Base-by-base conservation (phyloP, 2,329 filamentous ascomycete species). In the Aureobasidium sp. region DNA sequence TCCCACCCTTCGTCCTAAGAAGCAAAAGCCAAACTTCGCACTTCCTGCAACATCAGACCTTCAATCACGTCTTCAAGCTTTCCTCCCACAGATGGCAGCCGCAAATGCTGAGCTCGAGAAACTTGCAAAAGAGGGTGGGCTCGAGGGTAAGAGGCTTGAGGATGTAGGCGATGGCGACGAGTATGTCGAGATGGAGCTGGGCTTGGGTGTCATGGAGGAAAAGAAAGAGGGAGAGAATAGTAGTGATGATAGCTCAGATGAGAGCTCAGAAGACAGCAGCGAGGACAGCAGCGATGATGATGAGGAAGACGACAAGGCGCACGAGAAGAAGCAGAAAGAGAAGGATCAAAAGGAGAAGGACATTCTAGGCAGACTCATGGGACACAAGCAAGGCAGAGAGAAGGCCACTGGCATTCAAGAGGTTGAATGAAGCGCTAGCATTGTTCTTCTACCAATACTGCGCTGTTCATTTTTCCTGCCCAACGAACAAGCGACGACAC, bases 121-220 rank as follows among this genome's bases (percentile, higher is more conserved):
- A 36, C 46, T 64, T 39, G 65, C 59, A 32, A 47, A 64, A 20
- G 65, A 65, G 17, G 70, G 69, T 8, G 52, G 39, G 17, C 55
- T 66, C 8, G 59, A 63, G 13, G 66, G 62, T n/a, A 39, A 66
- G 24, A 70, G 63, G 59, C 69, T 74, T 64, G 71, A 73, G 65
- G 66, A 69, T 41, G 71, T 73, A 12, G 66, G 66, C 34, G 72
- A 73, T 1, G 69, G 64, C 5, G 68, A 70, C 57, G 66, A 67
- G 60, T 69, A 73, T 64, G 73, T 74, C 52, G 72, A 73, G 66
- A 73, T 74, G 71, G 66, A 71, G 48, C 64, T 74, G 9, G 71
- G 71, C 3, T 63, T 74, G 6, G 72, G 72, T 8, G 71, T 74
- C 39, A 52, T 74, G 41, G 71, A 74, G 64, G 67, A 72, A 66